These are phyloP conservation scores for Incumbomyces delicatus DNA, from an alignment of 2,329 filamentous ascomycete species.

Conservation along the genomic window DNA sequence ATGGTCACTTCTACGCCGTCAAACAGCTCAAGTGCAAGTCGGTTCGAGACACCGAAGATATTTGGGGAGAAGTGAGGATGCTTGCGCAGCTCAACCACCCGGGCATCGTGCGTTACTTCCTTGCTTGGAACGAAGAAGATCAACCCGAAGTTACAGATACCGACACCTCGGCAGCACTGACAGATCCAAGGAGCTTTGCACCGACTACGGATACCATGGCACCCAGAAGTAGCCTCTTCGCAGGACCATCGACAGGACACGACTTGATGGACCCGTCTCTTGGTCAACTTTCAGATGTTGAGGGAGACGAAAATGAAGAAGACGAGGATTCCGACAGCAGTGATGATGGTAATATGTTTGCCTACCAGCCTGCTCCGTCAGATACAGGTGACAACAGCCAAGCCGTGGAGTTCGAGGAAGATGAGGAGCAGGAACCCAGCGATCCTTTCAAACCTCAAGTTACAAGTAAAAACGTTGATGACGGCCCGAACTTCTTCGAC, in stretches of 20 bases:
- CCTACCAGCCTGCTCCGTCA: constrained; percentile 9
- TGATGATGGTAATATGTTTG: constrained; percentile 8
- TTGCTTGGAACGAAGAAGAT: constrained; percentile 80
- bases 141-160: background rate
- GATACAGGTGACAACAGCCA: constrained; percentile 26
- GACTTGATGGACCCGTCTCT: constrained; percentile 90
- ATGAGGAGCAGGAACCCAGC: background rate
- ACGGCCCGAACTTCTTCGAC: constrained; percentile 19
- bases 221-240: constrained; percentile 3
- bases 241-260: constrained; percentile 43
- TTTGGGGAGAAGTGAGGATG: constrained; percentile 76
- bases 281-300: constrained; percentile 48
- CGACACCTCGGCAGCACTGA: constrained; percentile 5
- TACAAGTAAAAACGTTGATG: background rate
- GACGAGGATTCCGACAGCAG: constrained; percentile 18
- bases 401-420: background rate
- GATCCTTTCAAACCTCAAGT: constrained; percentile 4
- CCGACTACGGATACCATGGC: background rate
- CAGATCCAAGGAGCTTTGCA: constrained; percentile 5
- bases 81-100: constrained; percentile 91
- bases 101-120: constrained; percentile 80
- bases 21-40: constrained; percentile 89
- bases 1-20: constrained; percentile 87
- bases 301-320: constrained; percentile 29
- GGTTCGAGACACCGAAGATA: constrained; percentile 49